These are phyloP conservation scores for Salvia miltiorrhiza DNA, from an alignment of 257 asterid species.

Conservation along the genomic window DNA sequence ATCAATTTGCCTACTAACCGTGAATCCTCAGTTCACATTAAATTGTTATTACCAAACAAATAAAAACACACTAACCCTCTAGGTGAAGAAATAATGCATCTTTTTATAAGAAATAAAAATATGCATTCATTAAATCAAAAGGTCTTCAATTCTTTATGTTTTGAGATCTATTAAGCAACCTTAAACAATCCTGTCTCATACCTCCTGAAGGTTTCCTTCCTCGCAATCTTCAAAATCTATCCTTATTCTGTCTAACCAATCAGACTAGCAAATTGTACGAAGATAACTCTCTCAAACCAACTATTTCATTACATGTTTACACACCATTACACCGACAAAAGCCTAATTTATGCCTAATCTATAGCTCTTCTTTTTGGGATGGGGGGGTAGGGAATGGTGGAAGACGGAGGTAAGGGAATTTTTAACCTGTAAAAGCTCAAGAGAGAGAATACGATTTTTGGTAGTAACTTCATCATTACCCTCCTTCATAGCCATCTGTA, in stretches of 20 bases:
- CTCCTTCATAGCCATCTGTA: slow-evolving; percentile 95
- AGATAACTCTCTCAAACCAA: neutral
- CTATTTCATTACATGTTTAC: no score
- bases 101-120: neutral
- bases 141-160: neutral
- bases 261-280: neutral
- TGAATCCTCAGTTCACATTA: neutral
- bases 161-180: neutral
- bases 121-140: neutral
- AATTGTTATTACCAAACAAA: no score
- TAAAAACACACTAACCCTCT: no score
- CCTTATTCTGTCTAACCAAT: neutral
- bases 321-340: no score
- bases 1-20: neutral
- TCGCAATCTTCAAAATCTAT: neutral
- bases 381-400: no score
- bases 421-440: slow-evolving; percentile 94
- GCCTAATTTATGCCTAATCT: no score
- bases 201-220: neutral
- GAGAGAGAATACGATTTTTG: slow-evolving; percentile 75
- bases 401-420: no score
- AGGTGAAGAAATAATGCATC: slow-evolving; percentile 5
- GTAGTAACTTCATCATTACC: slow-evolving; percentile 82
- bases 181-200: neutral
- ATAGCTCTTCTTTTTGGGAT: no score